Conservation (phyloP, 371 early-diverging fungal species). For the Mortierella sp. region DNA sequence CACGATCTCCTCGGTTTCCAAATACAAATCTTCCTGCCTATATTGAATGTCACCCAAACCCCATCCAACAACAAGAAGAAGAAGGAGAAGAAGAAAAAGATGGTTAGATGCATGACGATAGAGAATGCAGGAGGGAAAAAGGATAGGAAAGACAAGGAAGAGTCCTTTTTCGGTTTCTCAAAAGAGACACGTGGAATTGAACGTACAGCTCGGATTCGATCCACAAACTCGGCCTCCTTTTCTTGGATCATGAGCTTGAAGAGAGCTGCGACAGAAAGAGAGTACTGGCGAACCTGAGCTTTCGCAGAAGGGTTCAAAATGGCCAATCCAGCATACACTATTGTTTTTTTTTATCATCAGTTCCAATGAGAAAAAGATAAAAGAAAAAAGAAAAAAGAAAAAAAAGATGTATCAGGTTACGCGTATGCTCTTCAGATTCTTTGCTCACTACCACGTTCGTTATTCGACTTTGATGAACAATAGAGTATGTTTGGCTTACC, state of each 20-base stretch:
- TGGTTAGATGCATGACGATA: neutral
- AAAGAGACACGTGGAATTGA: neutral
- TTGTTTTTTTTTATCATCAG: neutral
- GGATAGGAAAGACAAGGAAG: neutral
- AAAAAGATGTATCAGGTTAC: neutral
- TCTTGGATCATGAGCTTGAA: conserved; percentile 96
- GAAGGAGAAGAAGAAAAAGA: neutral
- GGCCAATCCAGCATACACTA: conserved; percentile 76
- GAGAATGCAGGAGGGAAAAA: neutral
- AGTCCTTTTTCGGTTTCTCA: too few relatives aligned
- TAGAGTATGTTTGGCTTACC: too few relatives aligned
- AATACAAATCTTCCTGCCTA: conserved; percentile 89
- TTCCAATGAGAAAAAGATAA: neutral
- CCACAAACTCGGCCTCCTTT: conserved; percentile 79
- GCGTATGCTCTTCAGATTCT: neutral
- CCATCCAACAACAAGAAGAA: conserved; percentile 1
- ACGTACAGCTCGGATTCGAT: conserved; percentile 63
- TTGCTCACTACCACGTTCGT: too few relatives aligned
- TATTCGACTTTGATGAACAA: too few relatives aligned
- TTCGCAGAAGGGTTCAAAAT: conserved; percentile 93
- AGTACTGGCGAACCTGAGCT: conserved; percentile 88
- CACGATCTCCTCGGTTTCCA: conserved; percentile 71
- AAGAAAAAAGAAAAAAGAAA: neutral
- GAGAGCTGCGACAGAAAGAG: conserved; percentile 85
- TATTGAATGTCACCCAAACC: neutral